Base-by-base conservation (phyloP, 2,329 filamentous ascomycete genomes). In the Monosporascus sp. region DNA sequence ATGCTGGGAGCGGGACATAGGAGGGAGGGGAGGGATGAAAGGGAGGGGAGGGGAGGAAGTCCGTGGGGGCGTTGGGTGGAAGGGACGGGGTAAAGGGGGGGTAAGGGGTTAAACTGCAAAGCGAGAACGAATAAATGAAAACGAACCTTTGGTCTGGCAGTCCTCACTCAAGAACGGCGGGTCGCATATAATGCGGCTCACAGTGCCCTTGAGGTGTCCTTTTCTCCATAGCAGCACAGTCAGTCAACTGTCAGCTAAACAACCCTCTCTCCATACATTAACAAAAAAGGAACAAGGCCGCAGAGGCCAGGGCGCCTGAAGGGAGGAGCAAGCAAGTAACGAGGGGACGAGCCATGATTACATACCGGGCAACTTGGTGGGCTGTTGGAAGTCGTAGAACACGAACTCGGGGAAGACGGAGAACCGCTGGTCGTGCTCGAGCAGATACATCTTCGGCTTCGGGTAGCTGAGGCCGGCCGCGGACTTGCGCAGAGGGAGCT, bases 81-180 rank as follows among this genome's bases (percentile, higher is more conserved):
- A 27, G 8, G 26, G 26, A 27, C 8, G 26, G 26, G 26, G 26
- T 24, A 24, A 24, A 24, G 22, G 22, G 22, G 22, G 22, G 3
- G 22, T 9, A 27, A 31, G 27, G 3, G 9, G 27, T 31, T 31
- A 31, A 31, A 31, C 27, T 11, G 8, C 8, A 31, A 27, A 31
- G 8, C 27, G 14, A 37, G 14, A 17, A 35, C 9, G 7, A 20
- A 31, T 19, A 44, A 38, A 40, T 27, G 40, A 26, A 51, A 17
- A 63, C 71, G 60, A 61, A 87, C 86, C 76, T 75, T 91, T 91
- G 0, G 87, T 90, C 68, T 93, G 88, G 66, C 89, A 93, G 64
- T 93, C 88, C 57, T 88, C 81, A 67, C 83, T 90, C 37, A 93
- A 74, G 67, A 93, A 93, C 0, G 89, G 89, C 8, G 89, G 89